Base-by-base conservation (phyloP, 306 rosid genomes). In the Casuarina glauca region DNA sequence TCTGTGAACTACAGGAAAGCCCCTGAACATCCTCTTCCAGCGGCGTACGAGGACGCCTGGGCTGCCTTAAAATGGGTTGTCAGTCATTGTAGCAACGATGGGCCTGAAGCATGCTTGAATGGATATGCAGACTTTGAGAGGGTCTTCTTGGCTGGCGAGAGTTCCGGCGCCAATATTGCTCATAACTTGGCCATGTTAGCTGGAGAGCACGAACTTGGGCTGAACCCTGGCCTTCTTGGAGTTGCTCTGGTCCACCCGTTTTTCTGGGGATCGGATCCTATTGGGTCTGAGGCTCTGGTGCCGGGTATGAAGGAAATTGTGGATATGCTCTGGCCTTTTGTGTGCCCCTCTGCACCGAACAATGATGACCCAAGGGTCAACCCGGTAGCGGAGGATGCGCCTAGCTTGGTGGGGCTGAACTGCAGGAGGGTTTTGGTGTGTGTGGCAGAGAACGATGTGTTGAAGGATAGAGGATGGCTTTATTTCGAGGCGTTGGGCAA, bases 361-460 rank as follows among this genome's bases (percentile, higher is more conserved):
- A 50, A 67, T 0, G 82, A 87, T 26, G 84, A 76, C 42, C 87
- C 80, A 0, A 10, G 71, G 76, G 32, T 82, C 26, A 84, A 87
- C 43, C 87, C 87, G 35, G 64, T 84, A 11, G 83, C 75, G 1
- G 73, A 77, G 20, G 87, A 70, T 3, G 80, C 87, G 3, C 82
- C 82, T 0, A 69, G 82, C 72, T 78, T 84, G 82, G 80, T 60
- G 9, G 70, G 83, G 80, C 4, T 87, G 69, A 84, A 84, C 4
- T 84, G 85, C 43, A 61, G 68, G 70, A 87, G 87, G 53, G 87
- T 87, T 45, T 48, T 78, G 66, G 82, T 78, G 48, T 82, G 82
- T 72, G 82, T 84, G 83, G 88, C 80, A 5, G 86, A 82, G 86
- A 87, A 77, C 35, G 90, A 87, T 61, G 45, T 82, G 38, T 2